Evolutionary conservation across 768 basidiomycete species (phyloP), one percentile per base, ranked within the genome.

Genomic region (Rhodotorula kratochvilovae): DNA sequence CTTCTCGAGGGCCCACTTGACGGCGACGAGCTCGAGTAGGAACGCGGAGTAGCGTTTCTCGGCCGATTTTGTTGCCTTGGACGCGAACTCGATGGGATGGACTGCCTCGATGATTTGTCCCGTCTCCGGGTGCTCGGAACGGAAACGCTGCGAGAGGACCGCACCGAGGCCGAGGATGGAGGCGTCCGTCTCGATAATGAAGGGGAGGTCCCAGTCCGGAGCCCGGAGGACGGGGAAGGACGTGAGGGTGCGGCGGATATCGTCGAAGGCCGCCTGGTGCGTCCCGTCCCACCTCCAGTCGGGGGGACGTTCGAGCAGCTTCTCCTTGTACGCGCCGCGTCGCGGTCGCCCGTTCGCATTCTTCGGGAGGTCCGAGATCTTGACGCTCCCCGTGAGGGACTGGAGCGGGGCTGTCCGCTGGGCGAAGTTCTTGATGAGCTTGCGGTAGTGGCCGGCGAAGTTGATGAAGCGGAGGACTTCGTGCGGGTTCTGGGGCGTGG

Each of bases 1-100:
- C 56, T 57, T 57, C 56, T 57, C 56, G 35, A 57, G 33, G 4
- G 56, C 31, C 56, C 56, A 57, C 35, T 57, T 57, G 56, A 57
- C 56, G 35, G 17, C 31, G 21, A 57, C 56, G 35, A 57, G 56
- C 56, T 57, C 56, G 56, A 57, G 56, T 1, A 57, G 56, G 56
- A 57, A 57, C 33, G 56, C 56, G 0, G 56, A 25, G 33, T 57
- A 57, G 56, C 33, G 33, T 33, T 57, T 57, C 56, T 57, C 56
- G 33, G 56, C 11, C 25, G 29, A 15, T 21, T 57, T 57, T 15
- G 56, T 57, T 2, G 21, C 56, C 5, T 33, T 35, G 19, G 56
- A 57, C 2, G 33, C 33, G 56, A 19, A 57, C 16, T 29, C 8
- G 56, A 57, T 57, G 19, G 56, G 56, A 35, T 57, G 56, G 6